Evolutionary conservation across 2,329 filamentous ascomycete species (phyloP), one percentile per base, ranked within the genome.

Genomic region (Aspergillus melleus): DNA sequence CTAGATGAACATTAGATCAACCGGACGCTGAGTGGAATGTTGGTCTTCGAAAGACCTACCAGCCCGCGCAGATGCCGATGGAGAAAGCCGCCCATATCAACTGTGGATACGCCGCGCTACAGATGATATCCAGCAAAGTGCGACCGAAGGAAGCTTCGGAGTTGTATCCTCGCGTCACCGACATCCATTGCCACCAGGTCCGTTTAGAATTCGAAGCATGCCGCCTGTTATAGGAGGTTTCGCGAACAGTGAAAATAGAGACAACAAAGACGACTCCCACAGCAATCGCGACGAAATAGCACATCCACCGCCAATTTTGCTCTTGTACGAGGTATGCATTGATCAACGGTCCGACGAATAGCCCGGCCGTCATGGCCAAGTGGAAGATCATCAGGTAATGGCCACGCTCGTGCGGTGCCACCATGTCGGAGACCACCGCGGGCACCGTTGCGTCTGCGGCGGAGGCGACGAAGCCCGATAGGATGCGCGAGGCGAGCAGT

Each of bases 311-410:
- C 67, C 67, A 70, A 16, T 63, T 32, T 29, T 65, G 29, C 26
- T 69, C 58, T 26, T 69, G 68, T 0, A 68, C 66, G 0, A 70
- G 58, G 24, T 69, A 70, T 2, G 67, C 68, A 29, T 68, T 70
- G 55, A 70, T 76, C 24, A 77, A 52, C 1, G 76, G 73, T 0
- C 76, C 76, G 8, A 78, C 52, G 51, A 77, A 78, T 10, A 76
- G 64, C 1, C 76, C 76, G 20, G 66, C 65, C 0, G 72, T 69
- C 51, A 78, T 59, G 6, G 75, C 72, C 9, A 76, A 57, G 49
- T 76, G 70, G 52, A 79, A 77, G 42, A 73, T 68, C 74, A 77
- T 77, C 66, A 77, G 67, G 42, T 70, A 72, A 42, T 72, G 68
- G 1, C 74, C 76, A 12, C 75, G 68, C 46, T 76, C 66, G 19